These are phyloP conservation scores for Fulvia fulva DNA, from an alignment of 2,329 filamentous ascomycete species.

Conservation along the genomic window DNA sequence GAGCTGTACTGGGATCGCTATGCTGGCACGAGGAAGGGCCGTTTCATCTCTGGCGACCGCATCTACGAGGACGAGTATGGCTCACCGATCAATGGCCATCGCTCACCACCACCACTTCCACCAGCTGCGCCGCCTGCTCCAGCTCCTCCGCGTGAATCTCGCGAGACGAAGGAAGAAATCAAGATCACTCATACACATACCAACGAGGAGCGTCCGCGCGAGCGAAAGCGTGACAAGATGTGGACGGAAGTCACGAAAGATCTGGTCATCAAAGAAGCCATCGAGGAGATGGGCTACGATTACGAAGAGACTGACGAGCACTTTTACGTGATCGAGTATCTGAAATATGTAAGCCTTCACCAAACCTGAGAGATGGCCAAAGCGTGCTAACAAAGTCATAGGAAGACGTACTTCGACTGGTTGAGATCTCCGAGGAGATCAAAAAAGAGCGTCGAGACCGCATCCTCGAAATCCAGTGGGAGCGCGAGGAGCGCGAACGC, in stretches of 20 bases:
- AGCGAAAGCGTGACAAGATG: slow-evolving; percentile 49
- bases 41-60: slow-evolving; percentile 67
- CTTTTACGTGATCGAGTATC: slow-evolving; percentile 89
- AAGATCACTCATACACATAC: slow-evolving; percentile 24
- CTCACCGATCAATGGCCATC: slow-evolving; percentile 17
- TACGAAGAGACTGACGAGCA: slow-evolving; percentile 87
- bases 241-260: slow-evolving; percentile 99
- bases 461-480: slow-evolving; percentile 59
- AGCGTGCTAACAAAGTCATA: slow-evolving; percentile 37
- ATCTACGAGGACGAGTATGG: slow-evolving; percentile 45
- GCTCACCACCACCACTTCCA: slow-evolving; percentile 16
- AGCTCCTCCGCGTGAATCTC: slow-evolving; percentile 18
- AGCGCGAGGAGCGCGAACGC: slow-evolving; percentile 53
- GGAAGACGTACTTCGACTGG: slow-evolving; percentile 83
- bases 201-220: slow-evolving; percentile 11
- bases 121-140: slow-evolving; percentile 25
- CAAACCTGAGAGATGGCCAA: not conserved
- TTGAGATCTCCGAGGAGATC: slow-evolving; percentile 78
- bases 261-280: slow-evolving; percentile 78
- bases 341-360: slow-evolving; percentile 69
- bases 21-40: slow-evolving; percentile 70
- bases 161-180: slow-evolving; percentile 51
- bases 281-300: slow-evolving; percentile 77
- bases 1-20: slow-evolving; percentile 77
- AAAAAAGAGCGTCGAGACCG: slow-evolving; percentile 58